Base-by-base conservation (phyloP, 2,329 filamentous ascomycete species). In the Albifimbria verrucaria region DNA sequence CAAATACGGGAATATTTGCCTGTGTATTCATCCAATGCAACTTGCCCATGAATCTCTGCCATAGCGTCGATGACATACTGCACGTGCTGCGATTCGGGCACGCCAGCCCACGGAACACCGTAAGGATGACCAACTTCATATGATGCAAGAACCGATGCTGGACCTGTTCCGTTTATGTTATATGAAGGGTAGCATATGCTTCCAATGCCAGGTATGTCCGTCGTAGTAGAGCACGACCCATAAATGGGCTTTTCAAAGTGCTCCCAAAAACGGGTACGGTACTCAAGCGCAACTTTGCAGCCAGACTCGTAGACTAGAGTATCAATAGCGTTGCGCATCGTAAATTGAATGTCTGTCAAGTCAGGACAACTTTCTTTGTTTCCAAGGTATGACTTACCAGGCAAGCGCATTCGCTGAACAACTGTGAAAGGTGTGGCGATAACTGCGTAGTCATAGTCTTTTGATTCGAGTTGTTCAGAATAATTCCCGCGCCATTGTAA, bases 111-210 rank as follows among this genome's bases (percentile, higher is more conserved):
- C 17, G 32, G 25, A 10, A 26, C 10, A n/a, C 46, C 46, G 21
- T 22, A 18, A 17, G 25, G 25, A 24, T 20, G 12, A 20, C 24
- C 25, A 36, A 26, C 15, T 23, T 24, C 15, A 23, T 47, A 47
- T 12, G 44, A 47, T 3, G 74, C 86, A 1, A 89, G 75, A 42
- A 89, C 76, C 1, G 83, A 77, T 7, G 84, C 85, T 0, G 82
- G 83, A 0, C 83, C 79, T 0, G 79, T 82, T 41, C 77, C 77
- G 70, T 88, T 89, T 65, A 89, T 73, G 56, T 82, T 75, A 71
- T 88, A 88, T 7, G 80, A 78, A 0, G 86, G 86, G 67, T 88
- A 89, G 74, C 85, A 88, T 55, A 87, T 75, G 45, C 68, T 76
- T 22, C 83, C 81, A 52, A 88, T 77, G 22, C 82, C 82, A 0